phyloP scores from a whole-genome alignment of 2,329 filamentous ascomycete genomes.

The Fusarium luffae region DNA sequence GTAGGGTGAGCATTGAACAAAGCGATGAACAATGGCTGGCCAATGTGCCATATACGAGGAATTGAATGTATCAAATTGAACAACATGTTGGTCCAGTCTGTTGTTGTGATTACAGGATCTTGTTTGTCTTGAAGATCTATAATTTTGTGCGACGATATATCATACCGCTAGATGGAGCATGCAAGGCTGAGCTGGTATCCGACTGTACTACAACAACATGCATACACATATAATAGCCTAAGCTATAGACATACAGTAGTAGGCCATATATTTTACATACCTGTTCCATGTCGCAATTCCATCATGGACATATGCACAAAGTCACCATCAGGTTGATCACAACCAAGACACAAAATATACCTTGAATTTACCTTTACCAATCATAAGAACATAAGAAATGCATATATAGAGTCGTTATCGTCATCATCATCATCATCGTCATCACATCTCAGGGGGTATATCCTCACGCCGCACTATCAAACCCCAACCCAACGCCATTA shows the following conservation, averaged over 20 bases:
- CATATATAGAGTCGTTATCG: conserved; percentile 9
- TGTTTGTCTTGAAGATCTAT: background rate
- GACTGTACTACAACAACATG: background rate
- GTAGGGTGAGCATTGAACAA: background rate
- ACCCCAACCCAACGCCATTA: conserved; percentile 22
- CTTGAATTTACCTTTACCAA: background rate
- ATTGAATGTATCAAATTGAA: background rate
- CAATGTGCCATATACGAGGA: background rate
- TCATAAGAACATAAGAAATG: background rate
- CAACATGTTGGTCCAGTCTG: background rate
- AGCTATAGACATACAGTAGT: background rate
- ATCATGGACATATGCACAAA: background rate
- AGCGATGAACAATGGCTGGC: background rate
- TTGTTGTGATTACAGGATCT: background rate
- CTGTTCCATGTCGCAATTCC: background rate
- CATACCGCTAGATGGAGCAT: background rate
- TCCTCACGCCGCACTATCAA: conserved; percentile 15
- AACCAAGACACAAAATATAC: background rate
- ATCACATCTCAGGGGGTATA: conserved; percentile 22
- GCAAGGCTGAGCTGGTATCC: conserved; percentile 9
- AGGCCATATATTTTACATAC: background rate
- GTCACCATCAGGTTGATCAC: background rate
- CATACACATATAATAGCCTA: background rate
- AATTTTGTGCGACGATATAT: background rate
- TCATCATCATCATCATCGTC: conserved; percentile 16